Evolutionary conservation across 176 grass and related monocot genomes (phyloP).

Genomic region (Ampelocalamus luodianensis): DNA sequence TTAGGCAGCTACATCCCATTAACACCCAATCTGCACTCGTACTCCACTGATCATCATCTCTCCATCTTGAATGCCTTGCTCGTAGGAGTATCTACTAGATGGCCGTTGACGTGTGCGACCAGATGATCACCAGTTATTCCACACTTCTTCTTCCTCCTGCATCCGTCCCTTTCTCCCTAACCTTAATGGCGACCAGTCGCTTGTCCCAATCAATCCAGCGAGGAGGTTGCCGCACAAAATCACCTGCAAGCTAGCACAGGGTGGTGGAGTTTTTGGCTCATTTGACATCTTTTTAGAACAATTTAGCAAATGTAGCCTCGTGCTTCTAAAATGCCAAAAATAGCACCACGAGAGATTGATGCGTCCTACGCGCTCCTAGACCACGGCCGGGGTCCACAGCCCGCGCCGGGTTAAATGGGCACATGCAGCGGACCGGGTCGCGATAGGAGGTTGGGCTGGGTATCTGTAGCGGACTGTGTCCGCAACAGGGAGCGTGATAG

Average conservation of each 20-base stretch:
- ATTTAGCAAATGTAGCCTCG: too few species aligned
- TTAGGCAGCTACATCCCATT: background rate
- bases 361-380: too few species aligned
- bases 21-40: background rate
- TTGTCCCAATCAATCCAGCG: background rate
- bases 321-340: too few species aligned
- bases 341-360: too few species aligned
- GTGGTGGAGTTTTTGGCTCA: background rate
- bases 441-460: too few species aligned
- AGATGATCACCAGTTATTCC: background rate
- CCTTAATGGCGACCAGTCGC: background rate
- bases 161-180: background rate
- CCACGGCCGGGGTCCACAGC: too few species aligned
- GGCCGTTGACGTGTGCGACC: background rate
- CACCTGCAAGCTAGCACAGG: background rate
- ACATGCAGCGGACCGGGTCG: too few species aligned
- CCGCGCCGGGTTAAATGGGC: background rate
- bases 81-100: background rate
- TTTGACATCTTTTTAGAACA: too few species aligned
- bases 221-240: background rate
- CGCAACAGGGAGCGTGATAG: too few species aligned
- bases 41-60: background rate
- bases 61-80: background rate
- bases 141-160: background rate
- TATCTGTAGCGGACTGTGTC: too few species aligned